Base-by-base conservation (phyloP, 345 rosid genomes). In the Heritiera fomes region DNA sequence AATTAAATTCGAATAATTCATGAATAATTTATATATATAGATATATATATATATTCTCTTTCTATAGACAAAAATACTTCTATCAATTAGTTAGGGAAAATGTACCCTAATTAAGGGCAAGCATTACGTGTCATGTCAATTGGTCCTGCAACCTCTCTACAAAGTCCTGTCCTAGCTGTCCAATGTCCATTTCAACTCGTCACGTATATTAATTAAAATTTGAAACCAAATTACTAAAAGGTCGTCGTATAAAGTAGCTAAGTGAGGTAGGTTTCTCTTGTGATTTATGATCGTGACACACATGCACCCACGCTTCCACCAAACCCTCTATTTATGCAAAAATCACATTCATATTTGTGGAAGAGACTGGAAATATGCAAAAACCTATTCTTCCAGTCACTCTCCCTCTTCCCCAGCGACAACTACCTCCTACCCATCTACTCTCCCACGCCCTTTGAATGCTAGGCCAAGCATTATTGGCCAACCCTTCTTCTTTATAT, bases 361-460 rank as follows among this genome's bases (percentile, higher is more conserved):
- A 49, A 70, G 2, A 11, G n/a, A 23, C 1, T 1, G 2, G n/a
- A 28, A 23, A 6, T 2, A 8, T 23, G 56, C 23, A 32, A 40
- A 58, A 52, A 17, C 60, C 60, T 50, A 45, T 52, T 50, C n/a
- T 71, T 49, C 2, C 9, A 50, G 45, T 34, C 46, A 49, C 75
- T 50, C 17, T 5, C 61, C 13, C 50, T 23, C 73, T 20, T 32
- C 15, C 55, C 34, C 20, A 70, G 11, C 73, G 47, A 53, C 75
- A 52, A 72, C 75, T 17, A 34, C 75, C 49, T 53, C 32, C 63
- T 46, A 32, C 62, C 13, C 63, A 55, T 72, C 75, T 53, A 72
- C 62, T 53, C 66, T 30, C 75, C 63, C 63, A 72, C 63, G 47
- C 47, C 75, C 75, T 72, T 72, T 72, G 63, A 53, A 72, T 72